Evolutionary conservation across 2,329 filamentous ascomycete species (phyloP), one percentile per base, ranked within the genome.

Genomic region (Raffaelea albimanens): DNA sequence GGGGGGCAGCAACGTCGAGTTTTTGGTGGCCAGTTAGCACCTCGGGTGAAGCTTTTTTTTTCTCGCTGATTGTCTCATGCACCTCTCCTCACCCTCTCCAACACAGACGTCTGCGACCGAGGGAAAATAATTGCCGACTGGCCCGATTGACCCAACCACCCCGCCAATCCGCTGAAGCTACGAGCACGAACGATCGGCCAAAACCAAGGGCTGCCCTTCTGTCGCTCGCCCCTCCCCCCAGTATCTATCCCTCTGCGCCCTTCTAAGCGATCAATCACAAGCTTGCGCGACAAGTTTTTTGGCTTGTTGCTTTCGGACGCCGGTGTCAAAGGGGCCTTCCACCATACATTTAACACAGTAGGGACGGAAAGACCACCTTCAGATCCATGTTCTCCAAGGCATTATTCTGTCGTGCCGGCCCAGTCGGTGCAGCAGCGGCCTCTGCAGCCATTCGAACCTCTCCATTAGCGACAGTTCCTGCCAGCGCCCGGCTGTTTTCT

Each of bases 361-460:
- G n/a, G 13, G 25, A 29, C 25, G 25, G 13, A 29, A 29, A 29
- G 25, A 29, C 25, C 7, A 7, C 25, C 7, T 56, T 56, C 47
- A 53, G 59, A 20, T 34, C 36, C 46, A 81, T 83, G 79, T 79
- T 77, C 63, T 71, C 73, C 63, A 69, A 70, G 63, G 65, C 71
- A 50, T 62, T 81, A 55, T 65, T 68, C 57, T 60, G 66, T 57
- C 73, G 78, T 63, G 76, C 76, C 66, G 72, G 71, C 59, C 63
- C 68, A 56, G 72, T 72, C 58, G 71, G 70, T 56, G 71, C 71
- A 58, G 71, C 70, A 55, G 64, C 66, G 57, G 60, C 67, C 61
- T 65, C 52, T 63, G 67, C 61, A 23, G 31, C 68, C 65, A 11
- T n/a, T 10, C 5, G 13, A 18, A 14, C 23, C 9, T 10, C 41